phyloP scores from a whole-genome alignment of 768 basidiomycete genomes.

The Hebeloma cylindrosporum region DNA sequence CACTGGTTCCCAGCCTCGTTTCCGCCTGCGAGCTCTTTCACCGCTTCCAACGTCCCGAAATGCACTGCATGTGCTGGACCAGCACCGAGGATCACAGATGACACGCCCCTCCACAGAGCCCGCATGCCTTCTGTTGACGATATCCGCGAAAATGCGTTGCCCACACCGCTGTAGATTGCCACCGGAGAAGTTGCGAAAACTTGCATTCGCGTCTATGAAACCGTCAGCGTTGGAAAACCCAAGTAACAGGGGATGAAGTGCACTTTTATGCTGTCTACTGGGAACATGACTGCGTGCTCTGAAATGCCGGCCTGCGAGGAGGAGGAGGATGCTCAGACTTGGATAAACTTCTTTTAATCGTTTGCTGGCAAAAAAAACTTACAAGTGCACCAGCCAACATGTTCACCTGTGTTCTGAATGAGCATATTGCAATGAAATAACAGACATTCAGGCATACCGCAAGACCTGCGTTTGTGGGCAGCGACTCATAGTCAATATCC shows the following conservation, averaged over 20 bases:
- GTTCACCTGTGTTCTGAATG: no score
- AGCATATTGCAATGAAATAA: no score
- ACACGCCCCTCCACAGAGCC: conserved; percentile 93
- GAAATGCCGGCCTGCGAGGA: conserved; percentile 87
- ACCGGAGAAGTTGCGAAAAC: conserved; percentile 86
- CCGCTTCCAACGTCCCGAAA: conserved; percentile 92
- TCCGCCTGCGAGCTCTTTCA: conserved; percentile 91
- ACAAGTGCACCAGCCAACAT: conserved; percentile 97
- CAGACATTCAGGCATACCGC: conserved; percentile 42
- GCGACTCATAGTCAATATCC: conserved; percentile 49
- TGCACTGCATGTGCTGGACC: conserved; percentile 98
- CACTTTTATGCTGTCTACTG: conserved; percentile 97
- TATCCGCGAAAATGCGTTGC: conserved; percentile 89
- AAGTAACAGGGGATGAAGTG: conserved; percentile 24
- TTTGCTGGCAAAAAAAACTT: no score
- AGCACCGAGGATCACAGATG: conserved; percentile 92
- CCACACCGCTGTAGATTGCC: conserved; percentile 86
- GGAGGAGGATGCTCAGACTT: conserved; percentile 4
- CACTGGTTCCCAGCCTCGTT: conserved; percentile 81
- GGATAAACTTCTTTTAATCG: conserved; percentile 24
- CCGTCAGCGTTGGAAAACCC: conserved; percentile 8
- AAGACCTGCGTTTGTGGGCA: conserved; percentile 76
- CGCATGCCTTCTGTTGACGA: conserved; percentile 91
- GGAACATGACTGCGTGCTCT: conserved; percentile 99
- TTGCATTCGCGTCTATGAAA: conserved; percentile 93